Conservation (phyloP, 805 yeast genomes). For the Torulaspora quercuum region DNA sequence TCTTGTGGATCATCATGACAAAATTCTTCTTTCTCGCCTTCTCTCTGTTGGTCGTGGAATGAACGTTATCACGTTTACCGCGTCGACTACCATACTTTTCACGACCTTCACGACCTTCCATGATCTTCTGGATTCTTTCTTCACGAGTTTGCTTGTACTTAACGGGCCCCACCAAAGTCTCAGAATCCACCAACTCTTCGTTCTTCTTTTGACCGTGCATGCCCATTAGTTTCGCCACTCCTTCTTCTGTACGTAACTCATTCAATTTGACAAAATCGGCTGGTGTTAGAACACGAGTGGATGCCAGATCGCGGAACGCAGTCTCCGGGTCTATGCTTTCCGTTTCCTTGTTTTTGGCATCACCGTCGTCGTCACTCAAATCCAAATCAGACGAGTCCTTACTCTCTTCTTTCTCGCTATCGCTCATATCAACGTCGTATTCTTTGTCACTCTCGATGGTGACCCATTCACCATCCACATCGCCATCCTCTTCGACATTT, state of each 20-base stretch:
- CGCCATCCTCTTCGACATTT: slow-evolving; percentile 40
- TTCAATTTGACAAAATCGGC: slow-evolving; percentile 96
- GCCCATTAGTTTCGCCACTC: slow-evolving; percentile 76
- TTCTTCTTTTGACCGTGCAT: slow-evolving; percentile 39
- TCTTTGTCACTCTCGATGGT: slow-evolving; percentile 80
- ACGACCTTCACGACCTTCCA: slow-evolving; percentile 91
- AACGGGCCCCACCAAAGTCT: slow-evolving; percentile 66
- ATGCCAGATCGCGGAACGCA: slow-evolving; percentile 54
- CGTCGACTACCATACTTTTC: slow-evolving; percentile 85
- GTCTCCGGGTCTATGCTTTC: slow-evolving; percentile 36
- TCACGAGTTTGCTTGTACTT: slow-evolving; percentile 81
- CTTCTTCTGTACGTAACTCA: slow-evolving; percentile 81
- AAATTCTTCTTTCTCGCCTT: slow-evolving; percentile 98
- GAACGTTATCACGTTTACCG: slow-evolving; percentile 72
- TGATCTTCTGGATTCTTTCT: slow-evolving; percentile 81
- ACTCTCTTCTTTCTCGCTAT: slow-evolving; percentile 46
- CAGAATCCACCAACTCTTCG: slow-evolving; percentile 85
- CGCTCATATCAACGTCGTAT: slow-evolving; percentile 51
- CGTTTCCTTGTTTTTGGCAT: slow-evolving; percentile 22
- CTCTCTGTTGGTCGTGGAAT: slow-evolving; percentile 91
- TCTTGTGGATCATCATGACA: slow-evolving; percentile 97
- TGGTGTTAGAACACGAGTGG: slow-evolving; percentile 85
- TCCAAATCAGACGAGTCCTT: slow-evolving; percentile 48
- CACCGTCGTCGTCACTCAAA: slow-evolving; percentile 37
- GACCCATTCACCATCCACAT: slow-evolving; percentile 90